Evolutionary conservation across 495 filamentous ascomycete species (phyloP).

Genomic region (Antarctomyces pellizariae): DNA sequence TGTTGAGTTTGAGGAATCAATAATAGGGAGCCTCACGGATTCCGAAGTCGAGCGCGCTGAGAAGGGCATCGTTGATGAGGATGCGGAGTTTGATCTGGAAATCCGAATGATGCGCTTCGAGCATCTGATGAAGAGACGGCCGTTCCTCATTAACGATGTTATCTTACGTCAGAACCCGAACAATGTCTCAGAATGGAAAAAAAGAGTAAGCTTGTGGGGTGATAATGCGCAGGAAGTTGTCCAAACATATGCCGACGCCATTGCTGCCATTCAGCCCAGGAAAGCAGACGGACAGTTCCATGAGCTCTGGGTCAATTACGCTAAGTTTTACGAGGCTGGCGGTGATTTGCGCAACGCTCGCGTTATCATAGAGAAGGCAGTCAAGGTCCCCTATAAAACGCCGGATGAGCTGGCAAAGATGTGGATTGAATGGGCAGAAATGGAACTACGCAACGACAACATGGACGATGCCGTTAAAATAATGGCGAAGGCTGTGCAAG

Average conservation of each 20-base stretch:
- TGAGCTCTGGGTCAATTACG: constrained; percentile 91
- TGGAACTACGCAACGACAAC: constrained; percentile 89
- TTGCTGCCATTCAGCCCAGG: constrained; percentile 79
- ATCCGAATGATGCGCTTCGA: constrained; percentile 97
- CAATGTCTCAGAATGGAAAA: constrained; percentile 94
- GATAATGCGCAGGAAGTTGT: constrained; percentile 81
- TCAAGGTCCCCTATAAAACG: constrained; percentile 90
- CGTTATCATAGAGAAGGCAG: constrained; percentile 90
- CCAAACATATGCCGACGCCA: constrained; percentile 86
- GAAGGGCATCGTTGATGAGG: constrained; percentile 58
- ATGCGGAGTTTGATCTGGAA: constrained; percentile 87
- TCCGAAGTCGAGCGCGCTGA: constrained; percentile 58
- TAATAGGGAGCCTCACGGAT: constrained; percentile 82
- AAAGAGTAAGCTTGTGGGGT: constrained; percentile 83
- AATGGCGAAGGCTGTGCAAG: constrained; percentile 92
- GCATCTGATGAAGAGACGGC: constrained; percentile 88
- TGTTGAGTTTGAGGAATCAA: constrained; percentile 87
- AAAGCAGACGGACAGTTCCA: constrained; percentile 88
- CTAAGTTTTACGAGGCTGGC: constrained; percentile 86
- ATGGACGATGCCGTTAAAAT: constrained; percentile 85
- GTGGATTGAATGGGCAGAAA: constrained; percentile 97
- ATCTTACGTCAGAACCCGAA: constrained; percentile 86
- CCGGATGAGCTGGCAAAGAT: constrained; percentile 88
- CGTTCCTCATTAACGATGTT: constrained; percentile 95
- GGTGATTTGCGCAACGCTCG: constrained; percentile 68